Evolutionary conservation across 345 rosid species (phyloP).

Genomic region (Anastatica hierochuntica): DNA sequence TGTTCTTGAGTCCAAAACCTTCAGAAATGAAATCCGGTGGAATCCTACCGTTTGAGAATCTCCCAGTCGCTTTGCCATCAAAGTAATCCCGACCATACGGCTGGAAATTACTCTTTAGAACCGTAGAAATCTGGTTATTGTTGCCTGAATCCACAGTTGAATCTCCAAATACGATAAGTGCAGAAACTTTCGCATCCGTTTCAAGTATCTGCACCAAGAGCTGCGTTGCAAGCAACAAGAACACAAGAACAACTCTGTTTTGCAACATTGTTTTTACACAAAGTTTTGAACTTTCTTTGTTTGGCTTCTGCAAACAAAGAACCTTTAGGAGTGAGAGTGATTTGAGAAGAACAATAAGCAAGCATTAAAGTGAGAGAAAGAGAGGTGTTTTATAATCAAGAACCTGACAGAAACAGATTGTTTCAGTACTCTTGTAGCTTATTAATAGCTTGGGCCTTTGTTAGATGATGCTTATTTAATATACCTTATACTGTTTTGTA

Average conservation of each 20-base stretch:
- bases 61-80: conserved; percentile 52
- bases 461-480: neutral
- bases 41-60: conserved; percentile 72
- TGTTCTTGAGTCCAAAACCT: conserved; percentile 60
- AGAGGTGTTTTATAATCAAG: neutral
- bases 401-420: neutral
- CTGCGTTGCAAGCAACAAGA: conserved; percentile 19
- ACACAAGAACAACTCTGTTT: conserved; percentile 14
- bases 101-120: conserved; percentile 54
- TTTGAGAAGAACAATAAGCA: neutral
- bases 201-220: conserved; percentile 27
- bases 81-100: conserved; percentile 76
- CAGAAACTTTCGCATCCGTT: conserved; percentile 37
- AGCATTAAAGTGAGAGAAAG: conserved; percentile 8
- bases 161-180: conserved; percentile 68
- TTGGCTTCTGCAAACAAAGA: conserved; percentile 6
- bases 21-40: conserved; percentile 64
- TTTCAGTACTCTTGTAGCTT: neutral
- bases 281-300: neutral
- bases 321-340: too few species aligned
- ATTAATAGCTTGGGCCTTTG: conserved; percentile 12
- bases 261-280: conserved; percentile 27
- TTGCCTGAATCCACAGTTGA: conserved; percentile 77
- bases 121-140: conserved; percentile 61
- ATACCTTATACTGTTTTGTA: neutral